Evolutionary conservation across 2,329 filamentous ascomycete species (phyloP).

Genomic region (Diplodia sapinea): DNA sequence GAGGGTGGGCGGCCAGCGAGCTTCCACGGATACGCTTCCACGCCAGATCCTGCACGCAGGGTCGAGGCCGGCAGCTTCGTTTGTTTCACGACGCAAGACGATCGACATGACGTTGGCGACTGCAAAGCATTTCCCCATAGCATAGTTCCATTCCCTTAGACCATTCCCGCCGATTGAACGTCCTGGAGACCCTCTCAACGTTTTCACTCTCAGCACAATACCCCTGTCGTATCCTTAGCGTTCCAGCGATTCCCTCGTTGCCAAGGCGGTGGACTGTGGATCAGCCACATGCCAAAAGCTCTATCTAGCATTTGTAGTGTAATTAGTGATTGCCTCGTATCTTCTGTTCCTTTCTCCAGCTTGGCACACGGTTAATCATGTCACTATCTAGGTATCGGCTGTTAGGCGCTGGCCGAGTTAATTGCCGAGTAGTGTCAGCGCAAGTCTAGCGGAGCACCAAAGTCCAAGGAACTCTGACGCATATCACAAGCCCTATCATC

Average conservation of each 20-base stretch:
- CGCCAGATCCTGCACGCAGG: background rate
- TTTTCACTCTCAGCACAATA: slow-evolving; percentile 24
- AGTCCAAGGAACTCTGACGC: background rate
- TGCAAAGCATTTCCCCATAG: background rate
- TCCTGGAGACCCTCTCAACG: slow-evolving; percentile 15
- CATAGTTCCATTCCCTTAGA: slow-evolving; percentile 8
- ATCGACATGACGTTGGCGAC: slow-evolving; percentile 10
- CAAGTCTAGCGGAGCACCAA: too few relatives aligned
- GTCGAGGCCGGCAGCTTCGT: slow-evolving; percentile 13
- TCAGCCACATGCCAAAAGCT: slow-evolving; percentile 13
- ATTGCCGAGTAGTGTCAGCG: background rate
- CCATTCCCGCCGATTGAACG: slow-evolving; percentile 22
- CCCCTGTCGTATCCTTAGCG: slow-evolving; percentile 24
- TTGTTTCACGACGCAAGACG: slow-evolving; percentile 14
- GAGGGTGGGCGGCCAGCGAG: too few relatives aligned
- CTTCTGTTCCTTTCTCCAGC: background rate
- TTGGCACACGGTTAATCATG: background rate
- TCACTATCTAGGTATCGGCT: background rate
- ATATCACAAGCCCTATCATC: slow-evolving; percentile 1
- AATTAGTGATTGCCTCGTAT: background rate
- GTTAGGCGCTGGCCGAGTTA: background rate
- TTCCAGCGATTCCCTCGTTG: slow-evolving; percentile 14
- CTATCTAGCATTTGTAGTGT: background rate
- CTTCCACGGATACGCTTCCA: background rate
- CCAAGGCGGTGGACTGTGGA: background rate